Percentiles rank a stretch among this genome's conserved stretches.
phyloP scores from a whole-genome alignment of 441 rosid species.

The Aquilaria agallochum region DNA sequence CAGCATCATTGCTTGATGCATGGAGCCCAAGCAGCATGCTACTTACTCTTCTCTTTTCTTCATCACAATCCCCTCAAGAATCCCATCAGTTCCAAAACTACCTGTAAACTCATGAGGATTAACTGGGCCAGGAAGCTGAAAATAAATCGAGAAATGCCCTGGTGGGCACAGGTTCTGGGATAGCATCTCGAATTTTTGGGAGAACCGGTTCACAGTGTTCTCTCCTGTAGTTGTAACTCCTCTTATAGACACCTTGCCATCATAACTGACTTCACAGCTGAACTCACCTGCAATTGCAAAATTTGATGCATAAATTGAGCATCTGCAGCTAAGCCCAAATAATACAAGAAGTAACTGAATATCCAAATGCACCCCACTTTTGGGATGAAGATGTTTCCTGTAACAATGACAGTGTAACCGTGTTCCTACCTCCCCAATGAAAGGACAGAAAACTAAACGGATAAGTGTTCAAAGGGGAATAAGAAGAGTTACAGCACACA shows the following conservation, averaged over 20 bases:
- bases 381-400: background rate
- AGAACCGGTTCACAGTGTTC: constrained; percentile 48
- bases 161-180: constrained; percentile 68
- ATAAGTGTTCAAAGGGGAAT: constrained; percentile 2
- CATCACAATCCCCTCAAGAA: constrained; percentile 62
- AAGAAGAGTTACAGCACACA: too few species aligned
- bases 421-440: background rate
- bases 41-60: constrained; percentile 15
- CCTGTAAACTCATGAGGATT: constrained; percentile 40
- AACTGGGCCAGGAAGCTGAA: constrained; percentile 80
- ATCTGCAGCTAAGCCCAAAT: constrained; percentile 6
- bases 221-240: constrained; percentile 81
- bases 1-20: too few species aligned
- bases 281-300: constrained; percentile 52
- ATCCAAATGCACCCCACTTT: background rate
- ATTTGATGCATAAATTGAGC: constrained; percentile 3
- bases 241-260: constrained; percentile 53
- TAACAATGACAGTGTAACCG: background rate
- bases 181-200: constrained; percentile 60
- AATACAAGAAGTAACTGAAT: background rate
- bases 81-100: constrained; percentile 46
- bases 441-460: constrained; percentile 4
- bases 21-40: too few species aligned
- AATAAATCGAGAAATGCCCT: constrained; percentile 62
- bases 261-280: constrained; percentile 56